Percentiles rank a stretch among this genome's conserved stretches.
Conservation (phyloP, 1,284 basidiomycete genomes). For the Kwoniella shivajii region DNA sequence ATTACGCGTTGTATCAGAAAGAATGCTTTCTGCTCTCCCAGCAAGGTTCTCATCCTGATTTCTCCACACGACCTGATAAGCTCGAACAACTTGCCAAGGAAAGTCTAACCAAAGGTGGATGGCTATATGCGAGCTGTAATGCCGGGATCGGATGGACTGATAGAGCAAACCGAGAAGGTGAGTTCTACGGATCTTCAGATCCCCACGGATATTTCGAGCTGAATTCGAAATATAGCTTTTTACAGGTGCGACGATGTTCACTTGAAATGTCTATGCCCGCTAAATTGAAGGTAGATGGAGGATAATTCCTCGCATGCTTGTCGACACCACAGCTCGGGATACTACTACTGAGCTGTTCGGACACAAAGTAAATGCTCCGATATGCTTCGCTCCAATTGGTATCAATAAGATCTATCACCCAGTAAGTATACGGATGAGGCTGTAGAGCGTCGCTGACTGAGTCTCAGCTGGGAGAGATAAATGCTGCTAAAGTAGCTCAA, state of each 20-base stretch:
- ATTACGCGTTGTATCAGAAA: conserved; percentile 63
- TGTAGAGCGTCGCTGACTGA: not conserved
- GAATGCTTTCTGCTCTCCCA: conserved; percentile 59
- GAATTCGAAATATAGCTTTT: no score
- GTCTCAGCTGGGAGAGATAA: conserved; percentile 61
- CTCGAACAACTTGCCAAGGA: conserved; percentile 60
- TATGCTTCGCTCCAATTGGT: conserved; percentile 73
- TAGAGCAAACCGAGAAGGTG: conserved; percentile 58
- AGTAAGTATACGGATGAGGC: not conserved
- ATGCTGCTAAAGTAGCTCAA: conserved; percentile 66
- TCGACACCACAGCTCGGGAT: conserved; percentile 65
- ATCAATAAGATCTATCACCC: conserved; percentile 69
- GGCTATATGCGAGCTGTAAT: conserved; percentile 63
- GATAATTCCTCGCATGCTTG: conserved; percentile 72
- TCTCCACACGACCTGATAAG: conserved; percentile 57
- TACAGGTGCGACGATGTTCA: conserved; percentile 46
- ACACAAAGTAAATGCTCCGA: conserved; percentile 63
- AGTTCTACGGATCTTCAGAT: conserved; percentile 14
- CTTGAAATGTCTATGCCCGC: no score
- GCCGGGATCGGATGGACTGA: conserved; percentile 64
- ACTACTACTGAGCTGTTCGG: conserved; percentile 68
- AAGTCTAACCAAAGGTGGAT: conserved; percentile 60
- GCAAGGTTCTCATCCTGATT: conserved; percentile 28
- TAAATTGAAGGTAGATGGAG: conserved; percentile 29
- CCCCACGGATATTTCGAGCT: no score